Evolutionary conservation across 1,139 yeast genomes (phyloP).

Genomic region (Yarrowia galli): DNA sequence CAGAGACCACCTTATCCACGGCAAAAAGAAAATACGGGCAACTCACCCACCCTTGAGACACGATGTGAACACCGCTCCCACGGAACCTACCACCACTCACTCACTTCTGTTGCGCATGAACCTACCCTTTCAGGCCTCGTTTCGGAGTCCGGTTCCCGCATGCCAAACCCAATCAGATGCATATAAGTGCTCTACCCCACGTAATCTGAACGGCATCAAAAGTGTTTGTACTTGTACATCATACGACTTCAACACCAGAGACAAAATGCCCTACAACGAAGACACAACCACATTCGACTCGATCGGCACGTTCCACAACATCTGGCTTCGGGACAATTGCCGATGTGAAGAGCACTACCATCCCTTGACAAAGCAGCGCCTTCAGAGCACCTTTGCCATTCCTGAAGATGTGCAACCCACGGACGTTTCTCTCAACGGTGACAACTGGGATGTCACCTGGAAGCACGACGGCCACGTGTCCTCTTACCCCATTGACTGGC

Average conservation of each 20-base stretch:
- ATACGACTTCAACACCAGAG: neutral
- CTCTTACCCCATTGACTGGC: slow-evolving; percentile 60
- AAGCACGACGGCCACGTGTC: slow-evolving; percentile 60
- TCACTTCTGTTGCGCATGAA: neutral
- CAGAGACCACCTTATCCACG: no score
- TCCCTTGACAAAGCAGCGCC: slow-evolving; percentile 66
- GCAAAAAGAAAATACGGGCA: no score
- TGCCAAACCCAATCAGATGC: slow-evolving; percentile 20
- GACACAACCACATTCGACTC: slow-evolving; percentile 5
- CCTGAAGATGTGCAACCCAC: slow-evolving; percentile 58
- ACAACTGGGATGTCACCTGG: slow-evolving; percentile 55
- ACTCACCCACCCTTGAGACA: no score
- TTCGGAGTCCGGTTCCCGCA: slow-evolving; percentile 19
- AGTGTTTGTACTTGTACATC: neutral
- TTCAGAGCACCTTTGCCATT: slow-evolving; percentile 65
- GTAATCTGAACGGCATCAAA: no score
- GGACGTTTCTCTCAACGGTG: slow-evolving; percentile 42
- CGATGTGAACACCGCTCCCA: neutral
- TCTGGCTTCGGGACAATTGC: slow-evolving; percentile 78
- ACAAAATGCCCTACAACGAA: neutral
- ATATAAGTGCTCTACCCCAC: neutral
- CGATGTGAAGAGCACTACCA: slow-evolving; percentile 69
- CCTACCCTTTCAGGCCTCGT: slow-evolving; percentile 1
- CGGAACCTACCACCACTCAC: neutral
- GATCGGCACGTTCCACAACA: slow-evolving; percentile 50